Conservation (phyloP, 2,329 filamentous ascomycete species). For the Cercospora zeae-maydis region DNA sequence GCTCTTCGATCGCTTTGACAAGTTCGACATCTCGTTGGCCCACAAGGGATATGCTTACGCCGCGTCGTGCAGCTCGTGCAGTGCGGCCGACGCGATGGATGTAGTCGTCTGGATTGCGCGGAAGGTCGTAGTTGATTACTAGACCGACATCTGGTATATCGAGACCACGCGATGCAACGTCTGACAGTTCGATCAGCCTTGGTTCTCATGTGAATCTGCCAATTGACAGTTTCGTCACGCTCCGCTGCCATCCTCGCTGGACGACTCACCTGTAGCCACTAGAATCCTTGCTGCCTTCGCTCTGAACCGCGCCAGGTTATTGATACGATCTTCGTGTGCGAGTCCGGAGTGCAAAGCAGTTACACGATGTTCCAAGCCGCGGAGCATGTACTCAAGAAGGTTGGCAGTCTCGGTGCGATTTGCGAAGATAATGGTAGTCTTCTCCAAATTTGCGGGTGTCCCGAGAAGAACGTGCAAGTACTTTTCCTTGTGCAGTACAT, state of each 20-base stretch:
- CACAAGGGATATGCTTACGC: constrained; percentile 81
- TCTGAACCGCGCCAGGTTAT: constrained; percentile 88
- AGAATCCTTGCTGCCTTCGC: constrained; percentile 79
- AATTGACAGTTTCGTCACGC: not conserved
- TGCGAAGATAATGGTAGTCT: constrained; percentile 87
- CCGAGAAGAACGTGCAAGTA: constrained; percentile 87
- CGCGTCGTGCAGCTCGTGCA: constrained; percentile 80
- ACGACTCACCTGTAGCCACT: constrained; percentile 63
- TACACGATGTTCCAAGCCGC: constrained; percentile 81
- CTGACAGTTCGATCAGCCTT: constrained; percentile 36
- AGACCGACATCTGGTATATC: constrained; percentile 90
- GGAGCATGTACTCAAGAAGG: constrained; percentile 81
- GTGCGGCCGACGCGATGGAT: constrained; percentile 95
- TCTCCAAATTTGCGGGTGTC: constrained; percentile 70
- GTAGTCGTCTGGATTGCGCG: constrained; percentile 94
- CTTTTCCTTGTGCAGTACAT: constrained; percentile 88
- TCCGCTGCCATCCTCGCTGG: not conserved
- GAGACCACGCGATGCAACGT: constrained; percentile 88
- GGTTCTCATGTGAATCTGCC: not conserved
- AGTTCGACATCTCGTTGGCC: constrained; percentile 90
- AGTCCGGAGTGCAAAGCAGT: constrained; percentile 87
- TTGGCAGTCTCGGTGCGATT: constrained; percentile 88
- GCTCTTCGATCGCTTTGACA: constrained; percentile 81
- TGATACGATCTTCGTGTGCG: constrained; percentile 75
- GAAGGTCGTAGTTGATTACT: constrained; percentile 93